A percentile compares a stretch with the other conserved stretches of the same genome.
Evolutionary conservation across 768 basidiomycete genomes (phyloP).

Genomic region (Hericium erinaceus): DNA sequence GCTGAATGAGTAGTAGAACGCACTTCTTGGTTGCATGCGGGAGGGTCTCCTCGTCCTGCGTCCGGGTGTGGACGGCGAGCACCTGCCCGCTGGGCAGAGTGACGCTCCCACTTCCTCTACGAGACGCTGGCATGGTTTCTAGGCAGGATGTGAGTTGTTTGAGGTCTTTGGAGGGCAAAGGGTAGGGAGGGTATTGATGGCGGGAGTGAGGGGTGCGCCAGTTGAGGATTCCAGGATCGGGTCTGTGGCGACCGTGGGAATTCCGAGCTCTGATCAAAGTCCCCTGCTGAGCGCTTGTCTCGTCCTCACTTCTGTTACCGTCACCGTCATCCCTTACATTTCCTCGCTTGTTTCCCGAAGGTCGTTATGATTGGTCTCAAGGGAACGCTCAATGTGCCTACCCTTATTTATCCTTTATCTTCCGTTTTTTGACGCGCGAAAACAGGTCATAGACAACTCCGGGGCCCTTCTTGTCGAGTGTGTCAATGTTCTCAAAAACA

Average conservation of each 20-base stretch:
- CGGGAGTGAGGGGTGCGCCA: not conserved
- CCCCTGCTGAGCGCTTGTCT: no score
- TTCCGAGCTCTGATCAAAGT: not conserved
- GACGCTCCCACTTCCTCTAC: slow-evolving; percentile 71
- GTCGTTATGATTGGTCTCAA: slow-evolving; percentile 87
- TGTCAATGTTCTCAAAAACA: slow-evolving; percentile 92
- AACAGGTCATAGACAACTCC: slow-evolving; percentile 92
- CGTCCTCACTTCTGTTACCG: not conserved
- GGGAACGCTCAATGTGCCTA: slow-evolving; percentile 72
- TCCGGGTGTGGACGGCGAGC: slow-evolving; percentile 80
- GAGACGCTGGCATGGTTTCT: slow-evolving; percentile 51
- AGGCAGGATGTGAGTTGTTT: not conserved
- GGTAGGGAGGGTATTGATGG: not conserved
- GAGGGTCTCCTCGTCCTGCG: slow-evolving; percentile 77
- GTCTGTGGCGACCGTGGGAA: not conserved
- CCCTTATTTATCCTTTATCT: not conserved
- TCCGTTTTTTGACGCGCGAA: not conserved
- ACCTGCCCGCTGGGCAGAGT: slow-evolving; percentile 68
- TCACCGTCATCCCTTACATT: not conserved
- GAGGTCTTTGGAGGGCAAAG: slow-evolving; percentile 1
- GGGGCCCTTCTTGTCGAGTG: slow-evolving; percentile 92
- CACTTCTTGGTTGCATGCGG: slow-evolving; percentile 94
- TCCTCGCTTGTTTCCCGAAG: not conserved
- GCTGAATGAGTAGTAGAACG: slow-evolving; percentile 6
- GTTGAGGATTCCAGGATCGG: not conserved